These are phyloP conservation scores for Globisporangium polare DNA, from an alignment of 352 stramenopile genomes.

Conservation along the genomic window DNA sequence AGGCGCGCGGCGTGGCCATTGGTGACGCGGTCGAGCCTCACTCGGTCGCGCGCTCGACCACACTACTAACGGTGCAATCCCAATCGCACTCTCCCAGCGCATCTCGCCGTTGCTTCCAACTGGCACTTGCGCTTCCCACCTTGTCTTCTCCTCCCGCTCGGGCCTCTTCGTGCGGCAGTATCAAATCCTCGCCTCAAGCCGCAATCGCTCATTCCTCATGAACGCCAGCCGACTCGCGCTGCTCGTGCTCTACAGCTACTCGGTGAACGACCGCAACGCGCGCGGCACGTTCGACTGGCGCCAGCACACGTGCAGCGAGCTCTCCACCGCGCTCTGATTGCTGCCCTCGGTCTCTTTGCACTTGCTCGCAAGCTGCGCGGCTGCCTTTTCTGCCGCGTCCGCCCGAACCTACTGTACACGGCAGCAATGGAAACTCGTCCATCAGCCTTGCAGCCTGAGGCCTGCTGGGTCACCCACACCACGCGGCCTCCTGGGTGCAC, in stretches of 20 bases:
- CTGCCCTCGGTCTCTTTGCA: no score
- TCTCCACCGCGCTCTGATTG: slow-evolving; percentile 35
- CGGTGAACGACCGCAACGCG: slow-evolving; percentile 65
- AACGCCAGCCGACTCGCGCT: slow-evolving; percentile 50
- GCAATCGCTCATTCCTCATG: slow-evolving; percentile 21
- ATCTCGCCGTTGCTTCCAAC: neutral
- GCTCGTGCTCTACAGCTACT: slow-evolving; percentile 74
- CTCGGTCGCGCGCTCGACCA: no score
- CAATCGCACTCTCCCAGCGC: neutral
- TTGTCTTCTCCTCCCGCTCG: slow-evolving; percentile 16
- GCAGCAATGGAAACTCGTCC: no score
- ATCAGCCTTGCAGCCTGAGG: no score
- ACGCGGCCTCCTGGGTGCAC: no score
- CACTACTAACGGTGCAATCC: neutral
- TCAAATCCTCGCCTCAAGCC: slow-evolving; percentile 4
- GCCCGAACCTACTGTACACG: no score
- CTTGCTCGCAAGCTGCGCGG: no score
- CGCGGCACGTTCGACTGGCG: slow-evolving; percentile 51
- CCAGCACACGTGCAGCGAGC: slow-evolving; percentile 69
- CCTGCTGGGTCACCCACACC: no score
- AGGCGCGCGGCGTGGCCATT: no score
- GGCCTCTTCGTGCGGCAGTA: slow-evolving; percentile 10
- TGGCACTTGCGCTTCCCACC: slow-evolving; percentile 5
- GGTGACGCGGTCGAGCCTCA: no score
- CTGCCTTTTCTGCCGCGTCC: no score